Percentiles rank a stretch among this genome's conserved stretches.
Evolutionary conservation across 192 early-diverging fungal genomes (phyloP).

Genomic region (Backusella luteola): DNA sequence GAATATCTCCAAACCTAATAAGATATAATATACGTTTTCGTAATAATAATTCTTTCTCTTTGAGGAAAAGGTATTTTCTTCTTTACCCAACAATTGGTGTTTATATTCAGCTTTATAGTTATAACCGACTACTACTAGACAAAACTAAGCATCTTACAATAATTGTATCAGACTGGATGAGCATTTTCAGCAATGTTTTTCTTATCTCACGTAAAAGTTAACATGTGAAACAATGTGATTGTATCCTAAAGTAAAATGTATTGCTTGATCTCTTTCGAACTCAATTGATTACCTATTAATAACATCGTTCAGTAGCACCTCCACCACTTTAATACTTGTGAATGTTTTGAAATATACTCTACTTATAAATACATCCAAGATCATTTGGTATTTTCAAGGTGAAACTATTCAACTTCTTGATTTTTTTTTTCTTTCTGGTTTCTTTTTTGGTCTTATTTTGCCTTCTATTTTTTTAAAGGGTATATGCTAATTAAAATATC

Average conservation of each 20-base stretch:
- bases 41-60: not conserved
- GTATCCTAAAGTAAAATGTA: not conserved
- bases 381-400: not conserved
- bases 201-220: not conserved
- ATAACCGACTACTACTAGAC: too few relatives aligned
- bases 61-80: not conserved
- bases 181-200: not conserved
- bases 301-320: not conserved
- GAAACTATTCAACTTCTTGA: not conserved
- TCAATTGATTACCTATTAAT: not conserved
- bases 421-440: not conserved
- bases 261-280: not conserved
- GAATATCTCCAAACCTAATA: not conserved
- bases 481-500: not conserved
- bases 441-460: not conserved
- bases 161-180: too few relatives aligned
- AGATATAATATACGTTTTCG: not conserved
- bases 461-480: not conserved
- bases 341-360: not conserved
- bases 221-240: not conserved
- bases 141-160: too few relatives aligned
- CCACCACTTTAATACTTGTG: not conserved
- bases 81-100: not conserved
- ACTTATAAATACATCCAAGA: not conserved
- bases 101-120: too few relatives aligned